Conservation (phyloP, 495 filamentous ascomycete species). For the Aspergillus hancockii region DNA sequence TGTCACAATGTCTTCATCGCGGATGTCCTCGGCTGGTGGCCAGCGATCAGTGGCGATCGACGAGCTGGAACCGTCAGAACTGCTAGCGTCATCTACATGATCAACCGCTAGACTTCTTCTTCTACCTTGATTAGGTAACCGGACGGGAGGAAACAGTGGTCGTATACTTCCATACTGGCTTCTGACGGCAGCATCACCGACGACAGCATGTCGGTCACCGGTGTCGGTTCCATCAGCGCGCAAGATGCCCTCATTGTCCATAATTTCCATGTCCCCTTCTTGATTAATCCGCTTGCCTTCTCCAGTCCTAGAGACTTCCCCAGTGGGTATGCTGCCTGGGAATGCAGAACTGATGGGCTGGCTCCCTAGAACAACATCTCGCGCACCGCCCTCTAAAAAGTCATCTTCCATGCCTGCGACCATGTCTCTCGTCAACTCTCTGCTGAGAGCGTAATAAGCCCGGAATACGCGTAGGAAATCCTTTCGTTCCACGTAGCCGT, state of each 20-base stretch:
- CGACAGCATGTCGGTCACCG: slow-evolving; percentile 47
- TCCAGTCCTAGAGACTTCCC: slow-evolving; percentile 55
- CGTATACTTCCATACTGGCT: slow-evolving; percentile 41
- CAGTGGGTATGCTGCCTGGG: slow-evolving; percentile 63
- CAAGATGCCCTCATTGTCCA: slow-evolving; percentile 53
- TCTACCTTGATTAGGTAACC: slow-evolving; percentile 29
- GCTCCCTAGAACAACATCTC: slow-evolving; percentile 70
- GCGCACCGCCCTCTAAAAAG: slow-evolving; percentile 69
- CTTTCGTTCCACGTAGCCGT: slow-evolving; percentile 82
- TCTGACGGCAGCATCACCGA: slow-evolving; percentile 50
- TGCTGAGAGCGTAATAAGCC: slow-evolving; percentile 83
- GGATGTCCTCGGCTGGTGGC: slow-evolving; percentile 43
- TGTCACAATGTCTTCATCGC: slow-evolving; percentile 41
- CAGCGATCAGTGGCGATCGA: slow-evolving; percentile 36
- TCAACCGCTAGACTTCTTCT: slow-evolving; percentile 24
- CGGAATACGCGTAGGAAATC: slow-evolving; percentile 93
- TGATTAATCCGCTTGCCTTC: slow-evolving; percentile 63
- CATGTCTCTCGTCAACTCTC: slow-evolving; percentile 82
- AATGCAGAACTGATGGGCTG: slow-evolving; percentile 77
- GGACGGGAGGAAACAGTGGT: slow-evolving; percentile 40
- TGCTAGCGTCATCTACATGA: slow-evolving; percentile 30
- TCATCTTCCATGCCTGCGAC: slow-evolving; percentile 81
- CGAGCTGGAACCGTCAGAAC: slow-evolving; percentile 30
- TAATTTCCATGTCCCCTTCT: slow-evolving; percentile 63
- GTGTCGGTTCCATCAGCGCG: slow-evolving; percentile 47